phyloP scores from a whole-genome alignment of 768 basidiomycete species.

The Hygrocybe coccinea region DNA sequence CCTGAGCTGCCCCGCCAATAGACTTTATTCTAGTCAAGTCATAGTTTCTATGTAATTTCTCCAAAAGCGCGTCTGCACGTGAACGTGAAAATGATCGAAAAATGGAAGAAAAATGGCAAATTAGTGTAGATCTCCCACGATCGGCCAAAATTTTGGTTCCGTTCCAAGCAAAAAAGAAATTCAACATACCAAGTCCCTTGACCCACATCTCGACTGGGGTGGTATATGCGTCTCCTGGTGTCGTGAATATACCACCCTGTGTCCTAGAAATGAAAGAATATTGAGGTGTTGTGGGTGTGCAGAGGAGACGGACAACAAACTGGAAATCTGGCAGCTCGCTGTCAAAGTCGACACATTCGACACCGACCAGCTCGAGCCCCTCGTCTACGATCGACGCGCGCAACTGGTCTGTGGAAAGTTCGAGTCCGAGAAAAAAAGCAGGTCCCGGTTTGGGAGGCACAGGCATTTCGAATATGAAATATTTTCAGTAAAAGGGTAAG shows the following conservation, averaged over 20 bases:
- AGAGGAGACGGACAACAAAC: conserved; percentile 43
- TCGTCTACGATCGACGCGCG: conserved; percentile 82
- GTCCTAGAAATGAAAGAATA: conserved; percentile 46
- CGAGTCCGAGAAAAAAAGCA: conserved; percentile 75
- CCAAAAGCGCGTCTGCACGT: conserved; percentile 57
- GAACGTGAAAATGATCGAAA: conserved; percentile 32
- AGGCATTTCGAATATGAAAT: conserved; percentile 32
- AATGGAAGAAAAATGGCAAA: conserved; percentile 22
- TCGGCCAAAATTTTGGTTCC: conserved; percentile 57
- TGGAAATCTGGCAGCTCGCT: conserved; percentile 73
- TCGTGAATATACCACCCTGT: conserved; percentile 81
- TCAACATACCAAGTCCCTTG: conserved; percentile 68
- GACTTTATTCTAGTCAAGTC: conserved; percentile 69
- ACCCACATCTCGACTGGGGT: conserved; percentile 92
- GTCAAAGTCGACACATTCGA: conserved; percentile 82
- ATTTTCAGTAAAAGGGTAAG: neutral
- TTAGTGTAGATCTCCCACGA: conserved; percentile 22
- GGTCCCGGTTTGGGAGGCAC: conserved; percentile 41
- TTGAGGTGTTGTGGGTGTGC: no score
- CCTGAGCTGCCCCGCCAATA: conserved; percentile 77
- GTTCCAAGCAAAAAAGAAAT: conserved; percentile 27
- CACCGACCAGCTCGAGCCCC: conserved; percentile 73
- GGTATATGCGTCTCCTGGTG: conserved; percentile 80
- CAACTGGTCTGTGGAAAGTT: conserved; percentile 79
- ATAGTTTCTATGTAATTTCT: conserved; percentile 65